Conservation (phyloP, 306 rosid species). For the Echinosophora koreensis region DNA sequence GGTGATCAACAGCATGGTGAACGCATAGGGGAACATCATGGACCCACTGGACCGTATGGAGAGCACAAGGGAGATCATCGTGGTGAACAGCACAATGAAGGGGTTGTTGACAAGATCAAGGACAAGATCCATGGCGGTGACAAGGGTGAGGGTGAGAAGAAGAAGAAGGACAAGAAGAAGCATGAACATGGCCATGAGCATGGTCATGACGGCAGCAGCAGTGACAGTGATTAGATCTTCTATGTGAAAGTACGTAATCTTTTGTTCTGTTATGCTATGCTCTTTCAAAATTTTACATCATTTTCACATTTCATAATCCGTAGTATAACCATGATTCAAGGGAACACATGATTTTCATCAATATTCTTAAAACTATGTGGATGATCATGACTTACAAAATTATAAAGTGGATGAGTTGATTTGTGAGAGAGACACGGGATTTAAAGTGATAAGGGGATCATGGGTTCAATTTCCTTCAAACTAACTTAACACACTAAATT, state of each 20-base stretch:
- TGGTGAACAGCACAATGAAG: constrained; percentile 52
- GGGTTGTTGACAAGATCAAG: constrained; percentile 62
- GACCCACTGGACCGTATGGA: too few species aligned
- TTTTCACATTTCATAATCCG: too few species aligned
- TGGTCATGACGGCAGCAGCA: constrained; percentile 63
- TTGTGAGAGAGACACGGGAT: too few species aligned
- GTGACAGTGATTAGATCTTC: constrained; percentile 67
- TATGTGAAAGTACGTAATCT: constrained; percentile 6
- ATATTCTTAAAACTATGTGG: neutral
- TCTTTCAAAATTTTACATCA: too few species aligned
- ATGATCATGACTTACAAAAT: neutral
- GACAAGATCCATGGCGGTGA: constrained; percentile 62
- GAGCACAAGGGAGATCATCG: constrained; percentile 32
- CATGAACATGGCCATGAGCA: constrained; percentile 45
- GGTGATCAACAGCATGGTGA: too few species aligned
- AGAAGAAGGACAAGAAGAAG: constrained; percentile 53
- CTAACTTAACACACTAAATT: too few species aligned
- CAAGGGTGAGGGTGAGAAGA: constrained; percentile 32
- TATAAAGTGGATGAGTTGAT: too few species aligned
- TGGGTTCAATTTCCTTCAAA: too few species aligned
- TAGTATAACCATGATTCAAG: too few species aligned
- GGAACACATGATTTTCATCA: neutral
- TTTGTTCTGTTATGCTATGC: neutral
- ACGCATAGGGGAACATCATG: too few species aligned
- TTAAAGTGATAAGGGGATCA: too few species aligned